Evolutionary conservation across 2,329 filamentous ascomycete species (phyloP), one percentile per base, ranked within the genome.

Genomic region (Aspergillus sp.): DNA sequence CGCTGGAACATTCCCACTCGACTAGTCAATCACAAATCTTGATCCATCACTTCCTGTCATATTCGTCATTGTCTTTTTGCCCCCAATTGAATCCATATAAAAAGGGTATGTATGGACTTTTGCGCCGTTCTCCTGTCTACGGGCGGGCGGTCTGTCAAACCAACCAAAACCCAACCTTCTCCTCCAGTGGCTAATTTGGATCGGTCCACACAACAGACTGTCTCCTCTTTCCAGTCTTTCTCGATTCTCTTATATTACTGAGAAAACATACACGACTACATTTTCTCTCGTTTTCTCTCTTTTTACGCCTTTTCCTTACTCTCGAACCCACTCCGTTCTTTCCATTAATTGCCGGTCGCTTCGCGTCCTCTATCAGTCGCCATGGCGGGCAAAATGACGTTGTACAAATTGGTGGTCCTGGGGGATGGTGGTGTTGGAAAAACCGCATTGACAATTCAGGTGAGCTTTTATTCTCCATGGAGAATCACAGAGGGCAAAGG

Each of bases 341-440:
- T 43, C 23, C 25, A 25, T 27, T 27, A 12, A 25, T 19, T 19
- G 35, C 15, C 35, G n/a, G 19, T 43, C 22, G 9, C 22, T 27
- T 25, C n/a, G n/a, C 12, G 7, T 43, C 13, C 13, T 27, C 41
- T 27, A 12, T 46, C 30, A 15, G 19, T 22, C 23, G 15, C 65
- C 69, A 93, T 93, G 88, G 84, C 88, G 74, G 87, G 87, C 65
- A 90, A 91, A 78, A 94, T 94, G 89, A 90, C 90, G 66, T 75
- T 95, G 69, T 94, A 95, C 78, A 95, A 95, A 75, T 74, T 95
- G 79, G 90, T 95, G 81, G 90, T 95, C 74, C 77, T 95, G 56
- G 90, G 90, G 61, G 90, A 95, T 69, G 90, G 90, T 74, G 90
- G 90, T 72, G 90, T 95, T 53, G 90, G 90, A 60, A 95, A 95